Conservation (phyloP, 192 early-diverging fungal species). For the Podila clonocystis region DNA sequence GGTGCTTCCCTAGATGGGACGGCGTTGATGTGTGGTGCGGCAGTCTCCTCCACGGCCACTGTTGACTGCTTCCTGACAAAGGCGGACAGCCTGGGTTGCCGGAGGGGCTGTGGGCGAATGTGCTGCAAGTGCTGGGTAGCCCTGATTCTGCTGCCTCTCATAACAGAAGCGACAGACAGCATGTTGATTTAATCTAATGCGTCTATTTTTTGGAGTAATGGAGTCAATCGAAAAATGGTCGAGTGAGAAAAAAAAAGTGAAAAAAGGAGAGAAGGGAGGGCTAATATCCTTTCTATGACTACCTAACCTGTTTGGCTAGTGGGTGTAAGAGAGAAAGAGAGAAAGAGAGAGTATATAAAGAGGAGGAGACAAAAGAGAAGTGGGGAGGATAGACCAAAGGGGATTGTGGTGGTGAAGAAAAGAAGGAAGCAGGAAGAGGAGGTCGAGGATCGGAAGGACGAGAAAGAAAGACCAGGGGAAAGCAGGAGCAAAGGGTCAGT, state of each 20-base stretch:
- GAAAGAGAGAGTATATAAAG: too few species aligned
- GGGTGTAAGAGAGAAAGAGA: background rate
- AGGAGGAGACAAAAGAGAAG: too few species aligned
- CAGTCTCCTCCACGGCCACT: conserved; percentile 24
- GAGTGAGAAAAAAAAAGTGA: background rate
- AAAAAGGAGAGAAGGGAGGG: background rate
- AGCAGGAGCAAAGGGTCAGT: too few species aligned
- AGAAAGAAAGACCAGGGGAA: too few species aligned
- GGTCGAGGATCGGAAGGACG: background rate
- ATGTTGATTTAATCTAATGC: conserved; percentile 8
- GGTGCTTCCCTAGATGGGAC: conserved; percentile 9
- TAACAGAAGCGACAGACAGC: conserved; percentile 41
- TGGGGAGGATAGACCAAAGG: background rate
- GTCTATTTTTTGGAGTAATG: background rate
- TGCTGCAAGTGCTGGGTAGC: background rate
- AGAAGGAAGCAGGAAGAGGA: background rate
- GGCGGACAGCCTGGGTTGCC: background rate
- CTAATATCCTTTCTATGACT: background rate
- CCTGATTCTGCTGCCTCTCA: conserved; percentile 34
- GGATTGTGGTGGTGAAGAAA: background rate
- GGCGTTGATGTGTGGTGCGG: background rate
- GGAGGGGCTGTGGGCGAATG: background rate
- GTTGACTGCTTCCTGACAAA: conserved; percentile 23
- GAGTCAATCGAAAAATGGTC: background rate
- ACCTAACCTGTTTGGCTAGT: background rate